Percentiles rank a stretch among this genome's conserved stretches.
Conservation (phyloP, 2,329 filamentous ascomycete species). For the Xylaria digitata region DNA sequence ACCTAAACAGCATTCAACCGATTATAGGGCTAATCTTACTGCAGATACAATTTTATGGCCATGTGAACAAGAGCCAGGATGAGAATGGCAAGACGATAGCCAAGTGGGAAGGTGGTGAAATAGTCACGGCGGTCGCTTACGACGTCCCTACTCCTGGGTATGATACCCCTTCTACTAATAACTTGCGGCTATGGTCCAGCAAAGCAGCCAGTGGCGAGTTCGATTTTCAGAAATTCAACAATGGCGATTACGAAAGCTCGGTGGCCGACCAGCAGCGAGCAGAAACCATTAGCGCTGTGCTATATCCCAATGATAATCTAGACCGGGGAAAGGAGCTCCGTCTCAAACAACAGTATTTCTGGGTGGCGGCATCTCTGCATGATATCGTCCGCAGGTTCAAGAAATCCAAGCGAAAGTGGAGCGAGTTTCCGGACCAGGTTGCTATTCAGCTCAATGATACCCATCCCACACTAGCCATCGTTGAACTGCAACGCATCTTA, state of each 20-base stretch:
- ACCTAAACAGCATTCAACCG: neutral
- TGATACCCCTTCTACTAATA: slow-evolving; percentile 91
- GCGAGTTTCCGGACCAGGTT: slow-evolving; percentile 91
- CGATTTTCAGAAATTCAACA: slow-evolving; percentile 99
- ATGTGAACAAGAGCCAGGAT: slow-evolving; percentile 79
- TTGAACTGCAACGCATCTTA: slow-evolving; percentile 93
- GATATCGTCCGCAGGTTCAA: slow-evolving; percentile 99
- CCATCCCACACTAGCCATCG: slow-evolving; percentile 94
- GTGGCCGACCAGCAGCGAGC: slow-evolving; percentile 98
- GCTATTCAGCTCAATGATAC: slow-evolving; percentile 99
- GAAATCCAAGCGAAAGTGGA: slow-evolving; percentile 92
- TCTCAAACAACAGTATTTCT: slow-evolving; percentile 99
- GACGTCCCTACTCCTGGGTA: slow-evolving; percentile 94
- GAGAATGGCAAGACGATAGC: slow-evolving; percentile 79
- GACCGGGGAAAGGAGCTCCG: slow-evolving; percentile 97
- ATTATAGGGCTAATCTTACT: slow-evolving; percentile 11
- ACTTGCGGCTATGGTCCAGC: slow-evolving; percentile 95
- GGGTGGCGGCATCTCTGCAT: slow-evolving; percentile 95
- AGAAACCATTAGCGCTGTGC: slow-evolving; percentile 97
- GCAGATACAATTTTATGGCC: slow-evolving; percentile 91
- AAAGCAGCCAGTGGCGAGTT: slow-evolving; percentile 98
- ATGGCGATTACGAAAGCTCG: slow-evolving; percentile 95
- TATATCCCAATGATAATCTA: slow-evolving; percentile 98
- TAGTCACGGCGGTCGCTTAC: slow-evolving; percentile 90
- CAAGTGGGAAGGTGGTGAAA: slow-evolving; percentile 92